Percentiles rank a stretch among this genome's conserved stretches.
Conservation (phyloP, 192 early-diverging fungal genomes). For the Chytriomyces sp. region DNA sequence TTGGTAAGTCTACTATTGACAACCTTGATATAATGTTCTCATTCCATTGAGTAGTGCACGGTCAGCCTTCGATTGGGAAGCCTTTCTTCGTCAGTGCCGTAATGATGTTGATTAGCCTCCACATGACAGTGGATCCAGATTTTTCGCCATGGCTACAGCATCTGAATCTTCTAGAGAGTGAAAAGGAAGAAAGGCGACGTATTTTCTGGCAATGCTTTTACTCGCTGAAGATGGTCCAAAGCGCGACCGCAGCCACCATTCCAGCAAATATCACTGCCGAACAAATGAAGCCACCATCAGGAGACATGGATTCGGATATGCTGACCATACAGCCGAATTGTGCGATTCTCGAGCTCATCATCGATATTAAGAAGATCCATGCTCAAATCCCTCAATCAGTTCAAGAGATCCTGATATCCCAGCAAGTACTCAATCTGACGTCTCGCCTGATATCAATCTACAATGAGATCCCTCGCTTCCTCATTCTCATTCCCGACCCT, state of each 20-base stretch:
- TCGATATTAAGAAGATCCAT: not conserved
- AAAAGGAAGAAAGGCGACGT: constrained; percentile 5
- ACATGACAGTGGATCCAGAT: constrained; percentile 1
- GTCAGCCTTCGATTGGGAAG: not conserved
- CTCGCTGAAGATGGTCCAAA: not conserved
- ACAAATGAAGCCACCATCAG: not conserved
- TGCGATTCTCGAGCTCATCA: not conserved
- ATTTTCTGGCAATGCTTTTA: constrained; percentile 1
- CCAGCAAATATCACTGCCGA: not conserved
- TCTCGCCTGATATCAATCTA: not conserved
- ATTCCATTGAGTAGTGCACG: not conserved
- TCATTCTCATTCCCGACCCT: not conserved
- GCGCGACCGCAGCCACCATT: not conserved
- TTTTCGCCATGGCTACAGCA: not conserved
- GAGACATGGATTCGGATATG: not conserved
- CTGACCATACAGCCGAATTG: not conserved
- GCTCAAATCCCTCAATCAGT: not conserved
- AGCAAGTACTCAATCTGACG: not conserved
- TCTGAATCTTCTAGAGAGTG: not conserved
- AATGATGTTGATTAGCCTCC: not conserved
- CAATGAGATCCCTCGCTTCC: not conserved
- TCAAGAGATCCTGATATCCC: not conserved
- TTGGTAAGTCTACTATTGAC: not conserved
- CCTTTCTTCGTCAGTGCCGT: not conserved
- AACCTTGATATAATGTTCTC: not conserved